These are phyloP conservation scores for Candida anglica DNA, from an alignment of 805 yeast genomes.

Conservation along the genomic window DNA sequence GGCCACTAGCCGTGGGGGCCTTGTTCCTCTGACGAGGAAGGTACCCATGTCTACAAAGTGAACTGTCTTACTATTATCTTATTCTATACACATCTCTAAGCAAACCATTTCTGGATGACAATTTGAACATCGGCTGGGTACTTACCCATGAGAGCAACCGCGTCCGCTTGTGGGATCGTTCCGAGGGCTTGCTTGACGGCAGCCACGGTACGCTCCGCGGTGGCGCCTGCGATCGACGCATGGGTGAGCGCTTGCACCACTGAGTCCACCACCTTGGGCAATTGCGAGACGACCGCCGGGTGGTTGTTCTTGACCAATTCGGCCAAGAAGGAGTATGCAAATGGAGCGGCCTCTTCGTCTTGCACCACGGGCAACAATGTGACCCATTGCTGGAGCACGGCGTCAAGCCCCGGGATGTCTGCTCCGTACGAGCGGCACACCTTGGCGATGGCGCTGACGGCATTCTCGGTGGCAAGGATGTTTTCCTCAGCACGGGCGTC, in stretches of 20 bases:
- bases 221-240: conserved; percentile 62
- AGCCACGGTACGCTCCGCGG: conserved; percentile 61
- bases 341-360: conserved; percentile 88
- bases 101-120: conserved; percentile 58
- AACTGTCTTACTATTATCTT: too few species aligned
- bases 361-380: conserved; percentile 74
- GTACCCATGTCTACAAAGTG: too few species aligned
- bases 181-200: conserved; percentile 63
- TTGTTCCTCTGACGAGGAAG: too few species aligned
- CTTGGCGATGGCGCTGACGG: conserved; percentile 79
- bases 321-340: conserved; percentile 69
- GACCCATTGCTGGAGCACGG: conserved; percentile 73
- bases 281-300: conserved; percentile 46
- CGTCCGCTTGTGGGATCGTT: conserved; percentile 65
- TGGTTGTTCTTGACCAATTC: conserved; percentile 69
- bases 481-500: conserved; percentile 86
- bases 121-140: conserved; percentile 60
- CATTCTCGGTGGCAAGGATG: conserved; percentile 81
- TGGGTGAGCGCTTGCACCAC: conserved; percentile 74
- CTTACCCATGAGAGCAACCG: conserved; percentile 56
- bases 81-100: conserved; percentile 11
- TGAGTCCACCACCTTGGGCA: conserved; percentile 60
- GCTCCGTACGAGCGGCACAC: conserved; percentile 64
- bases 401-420: conserved; percentile 56
- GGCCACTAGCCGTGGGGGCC: too few species aligned